These are phyloP conservation scores for Cystobasidium slooffiae DNA, from an alignment of 1,284 basidiomycete genomes.

Conservation along the genomic window DNA sequence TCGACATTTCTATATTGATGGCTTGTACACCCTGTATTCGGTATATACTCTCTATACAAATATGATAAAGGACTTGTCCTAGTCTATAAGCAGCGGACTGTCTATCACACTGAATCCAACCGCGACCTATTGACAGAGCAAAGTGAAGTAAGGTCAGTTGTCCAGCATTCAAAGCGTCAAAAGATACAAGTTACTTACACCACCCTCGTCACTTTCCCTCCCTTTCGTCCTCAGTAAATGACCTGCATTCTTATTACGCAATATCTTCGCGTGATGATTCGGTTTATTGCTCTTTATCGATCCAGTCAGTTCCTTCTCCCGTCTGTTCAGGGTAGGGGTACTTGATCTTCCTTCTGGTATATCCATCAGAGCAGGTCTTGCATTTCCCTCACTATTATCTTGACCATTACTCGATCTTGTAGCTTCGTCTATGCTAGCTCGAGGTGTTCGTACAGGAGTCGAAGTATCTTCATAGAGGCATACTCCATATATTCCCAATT, in stretches of 20 bases:
- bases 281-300: constrained; percentile 27
- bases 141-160: background rate
- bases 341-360: constrained; percentile 21
- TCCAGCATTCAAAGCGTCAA: background rate
- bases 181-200: constrained; percentile 62
- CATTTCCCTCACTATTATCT: background rate
- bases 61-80: background rate
- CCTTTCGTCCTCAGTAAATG: constrained; percentile 92
- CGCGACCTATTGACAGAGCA: background rate
- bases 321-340: background rate
- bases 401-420: background rate
- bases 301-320: background rate
- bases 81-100: constrained; percentile 31
- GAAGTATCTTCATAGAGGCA: constrained; percentile 66
- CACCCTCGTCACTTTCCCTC: constrained; percentile 89
- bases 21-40: background rate
- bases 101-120: constrained; percentile 35
- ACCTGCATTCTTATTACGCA: constrained; percentile 71
- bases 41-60: background rate
- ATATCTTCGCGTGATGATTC: constrained; percentile 51
- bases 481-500: constrained; percentile 91
- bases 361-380: background rate
- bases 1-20: background rate
- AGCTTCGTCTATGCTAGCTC: constrained; percentile 44
- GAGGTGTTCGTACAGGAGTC: constrained; percentile 49